phyloP scores from a whole-genome alignment of 148 eudicot species.

The Silene conica region DNA sequence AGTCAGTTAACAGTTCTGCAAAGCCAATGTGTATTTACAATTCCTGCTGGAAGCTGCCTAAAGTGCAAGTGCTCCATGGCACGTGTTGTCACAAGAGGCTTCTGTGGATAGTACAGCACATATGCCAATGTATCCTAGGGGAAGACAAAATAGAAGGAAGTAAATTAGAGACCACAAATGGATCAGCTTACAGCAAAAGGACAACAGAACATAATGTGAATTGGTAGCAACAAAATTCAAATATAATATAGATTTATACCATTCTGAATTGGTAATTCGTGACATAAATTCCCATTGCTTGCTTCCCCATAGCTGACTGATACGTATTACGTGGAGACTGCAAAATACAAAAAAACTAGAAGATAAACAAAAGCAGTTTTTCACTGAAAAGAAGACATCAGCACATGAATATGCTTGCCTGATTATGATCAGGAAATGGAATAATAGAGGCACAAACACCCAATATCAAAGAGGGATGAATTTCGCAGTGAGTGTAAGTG shows the following conservation, averaged over 20 bases:
- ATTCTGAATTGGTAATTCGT: slow-evolving; percentile 96
- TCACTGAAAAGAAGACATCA: neutral
- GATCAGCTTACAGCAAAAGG: neutral
- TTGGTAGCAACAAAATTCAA: neutral
- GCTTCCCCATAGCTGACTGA: slow-evolving; percentile 99
- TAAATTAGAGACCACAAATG: neutral
- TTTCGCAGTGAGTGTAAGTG: slow-evolving; percentile 97
- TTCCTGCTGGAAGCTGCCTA: slow-evolving; percentile 98
- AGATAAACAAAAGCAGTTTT: neutral
- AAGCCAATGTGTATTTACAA: slow-evolving; percentile 38
- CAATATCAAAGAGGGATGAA: slow-evolving; percentile 90
- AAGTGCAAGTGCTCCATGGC: slow-evolving; percentile 99
- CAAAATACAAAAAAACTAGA: slow-evolving; percentile 27
- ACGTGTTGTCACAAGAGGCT: slow-evolving; percentile 97
- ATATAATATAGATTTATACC: slow-evolving; percentile 38
- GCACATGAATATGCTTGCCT: slow-evolving; percentile 36
- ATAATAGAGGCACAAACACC: slow-evolving; percentile 99
- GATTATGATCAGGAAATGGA: slow-evolving; percentile 98
- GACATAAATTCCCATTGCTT: slow-evolving; percentile 99
- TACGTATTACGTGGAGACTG: slow-evolving; percentile 99
- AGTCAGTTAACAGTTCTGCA: neutral
- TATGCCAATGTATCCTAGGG: slow-evolving; percentile 92
- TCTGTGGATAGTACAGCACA: slow-evolving; percentile 94
- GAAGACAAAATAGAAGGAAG: slow-evolving; percentile 7
- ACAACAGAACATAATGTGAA: neutral